Conservation (phyloP, 2,329 filamentous ascomycete species). For the Ceratocystis albifundus region DNA sequence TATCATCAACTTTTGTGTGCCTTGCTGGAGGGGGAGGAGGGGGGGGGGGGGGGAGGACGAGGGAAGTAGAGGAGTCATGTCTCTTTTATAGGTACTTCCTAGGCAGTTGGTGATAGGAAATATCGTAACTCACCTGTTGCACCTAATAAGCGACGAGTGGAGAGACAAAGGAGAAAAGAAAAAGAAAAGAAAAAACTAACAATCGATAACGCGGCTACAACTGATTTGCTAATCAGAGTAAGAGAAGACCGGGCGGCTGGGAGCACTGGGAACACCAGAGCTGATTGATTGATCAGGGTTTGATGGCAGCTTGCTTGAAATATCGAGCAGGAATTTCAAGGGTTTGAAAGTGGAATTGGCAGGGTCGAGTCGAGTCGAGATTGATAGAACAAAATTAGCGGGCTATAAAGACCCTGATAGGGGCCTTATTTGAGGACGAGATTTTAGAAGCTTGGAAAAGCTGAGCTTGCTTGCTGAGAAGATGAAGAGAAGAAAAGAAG, state of each 20-base stretch:
- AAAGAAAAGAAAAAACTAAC: neutral
- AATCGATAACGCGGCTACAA: neutral
- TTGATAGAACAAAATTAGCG: conserved; percentile 5
- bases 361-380: neutral
- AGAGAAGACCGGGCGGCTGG: neutral
- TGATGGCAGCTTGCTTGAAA: neutral
- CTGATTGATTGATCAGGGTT: neutral
- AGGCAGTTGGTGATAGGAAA: neutral
- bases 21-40: too few relatives aligned
- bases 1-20: too few relatives aligned
- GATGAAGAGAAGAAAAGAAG: conserved; percentile 16
- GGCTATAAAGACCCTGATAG: neutral
- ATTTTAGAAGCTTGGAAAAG: neutral
- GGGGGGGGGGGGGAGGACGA: too few relatives aligned
- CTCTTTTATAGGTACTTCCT: too few relatives aligned
- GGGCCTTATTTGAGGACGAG: neutral
- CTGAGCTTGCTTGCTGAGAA: conserved; percentile 19
- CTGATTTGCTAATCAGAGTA: neutral
- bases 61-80: too few relatives aligned
- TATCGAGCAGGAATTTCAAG: conserved; percentile 8
- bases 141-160: neutral
- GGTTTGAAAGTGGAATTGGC: neutral
- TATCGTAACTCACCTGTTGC: neutral
- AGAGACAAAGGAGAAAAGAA: neutral
- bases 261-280: neutral